Evolutionary conservation across 2,329 filamentous ascomycete genomes (phyloP), one percentile per base, ranked within the genome.

Genomic region (Phialocephala subalpina): DNA sequence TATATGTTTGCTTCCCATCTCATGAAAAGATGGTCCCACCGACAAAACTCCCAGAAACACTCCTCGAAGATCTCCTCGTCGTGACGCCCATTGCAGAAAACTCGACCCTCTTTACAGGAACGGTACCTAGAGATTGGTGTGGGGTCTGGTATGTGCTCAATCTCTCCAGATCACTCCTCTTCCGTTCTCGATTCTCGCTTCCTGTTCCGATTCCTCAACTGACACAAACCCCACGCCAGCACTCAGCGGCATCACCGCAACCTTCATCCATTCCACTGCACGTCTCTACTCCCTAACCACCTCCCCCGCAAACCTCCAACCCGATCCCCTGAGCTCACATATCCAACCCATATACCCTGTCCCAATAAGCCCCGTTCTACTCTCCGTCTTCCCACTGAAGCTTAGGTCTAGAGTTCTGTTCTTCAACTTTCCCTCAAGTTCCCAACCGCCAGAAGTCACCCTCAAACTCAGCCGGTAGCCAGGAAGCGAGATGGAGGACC

Each of bases 71-170:
- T 6, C 14, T 42, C 40, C 40, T 42, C 40, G 14, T 18, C 2
- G 6, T 42, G 14, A 42, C 40, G 11, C 47, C 33, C 11, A 25
- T 27, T 2, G 2, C 47, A 42, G 47, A 45, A 55, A 61, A 38
- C 7, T n/a, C 18, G 1, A 40, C 59, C 3, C 9, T 61, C 11
- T 55, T 53, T 33, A 61, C 45, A 18, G 59, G 27, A 40, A 53
- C 29, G 18, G 38, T 61, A 61, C 45, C 59, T n/a, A 53, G 45
- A 29, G 59, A 61, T 12, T 61, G 59, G 59, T 61, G 47, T 33
- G 45, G n/a, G 27, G 33, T 36, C 18, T 61, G 33, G 59, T 61
- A 16, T 18, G n/a, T 55, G 2, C 14, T 12, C 33, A 18, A 16
- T n/a, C 36, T n/a, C n/a, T 16, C 29, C 0, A 18, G 1, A 12